Evolutionary conservation across 192 early-diverging fungal species (phyloP).

Genomic region (Glomus cerebriforme): DNA sequence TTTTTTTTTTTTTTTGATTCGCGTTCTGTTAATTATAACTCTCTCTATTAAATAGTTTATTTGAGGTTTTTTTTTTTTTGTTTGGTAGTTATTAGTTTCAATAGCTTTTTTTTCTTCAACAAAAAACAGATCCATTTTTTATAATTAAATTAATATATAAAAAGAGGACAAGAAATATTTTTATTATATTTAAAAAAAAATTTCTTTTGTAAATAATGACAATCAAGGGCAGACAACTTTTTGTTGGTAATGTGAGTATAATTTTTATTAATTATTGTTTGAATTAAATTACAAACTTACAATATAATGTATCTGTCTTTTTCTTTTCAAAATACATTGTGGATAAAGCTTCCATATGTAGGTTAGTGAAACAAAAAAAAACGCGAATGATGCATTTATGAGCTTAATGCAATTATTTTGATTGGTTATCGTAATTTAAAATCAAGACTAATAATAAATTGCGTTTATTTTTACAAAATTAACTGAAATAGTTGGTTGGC

Average conservation of each 20-base stretch:
- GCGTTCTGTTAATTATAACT: background rate
- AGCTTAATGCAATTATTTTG: background rate
- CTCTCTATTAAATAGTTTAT: background rate
- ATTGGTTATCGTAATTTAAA: slow-evolving; percentile 5
- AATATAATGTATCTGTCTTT: background rate
- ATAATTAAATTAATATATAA: background rate
- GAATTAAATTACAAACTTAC: background rate
- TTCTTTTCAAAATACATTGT: background rate
- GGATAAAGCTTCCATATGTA: slow-evolving; percentile 26
- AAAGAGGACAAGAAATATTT: slow-evolving; percentile 1
- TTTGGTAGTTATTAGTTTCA: background rate
- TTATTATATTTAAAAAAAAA: background rate
- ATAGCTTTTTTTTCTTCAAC: background rate
- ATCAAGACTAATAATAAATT: background rate
- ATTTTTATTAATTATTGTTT: background rate
- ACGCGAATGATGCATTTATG: background rate
- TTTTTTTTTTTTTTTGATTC: too few relatives aligned
- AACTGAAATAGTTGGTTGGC: slow-evolving; percentile 29
- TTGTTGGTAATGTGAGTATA: slow-evolving; percentile 68
- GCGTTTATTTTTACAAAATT: background rate
- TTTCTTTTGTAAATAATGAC: slow-evolving; percentile 30
- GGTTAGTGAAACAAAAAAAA: slow-evolving; percentile 24
- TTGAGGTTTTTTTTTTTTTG: background rate
- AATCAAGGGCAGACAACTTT: slow-evolving; percentile 53
- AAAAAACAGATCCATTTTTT: background rate